Evolutionary conservation across 305 asterid genomes (phyloP).

Genomic region (Fraxinus greggii): DNA sequence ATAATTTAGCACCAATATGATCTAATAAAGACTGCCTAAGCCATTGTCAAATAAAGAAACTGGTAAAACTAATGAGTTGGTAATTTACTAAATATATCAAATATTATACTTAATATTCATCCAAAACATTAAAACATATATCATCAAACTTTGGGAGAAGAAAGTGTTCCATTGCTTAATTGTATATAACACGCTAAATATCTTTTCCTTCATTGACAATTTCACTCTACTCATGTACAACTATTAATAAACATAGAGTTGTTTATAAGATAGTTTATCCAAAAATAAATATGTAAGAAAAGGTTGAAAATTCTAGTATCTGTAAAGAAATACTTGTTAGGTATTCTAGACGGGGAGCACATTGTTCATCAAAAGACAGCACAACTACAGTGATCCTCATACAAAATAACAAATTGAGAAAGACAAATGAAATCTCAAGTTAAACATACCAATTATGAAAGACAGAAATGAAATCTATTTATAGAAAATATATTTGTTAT

Average conservation of each 20-base stretch:
- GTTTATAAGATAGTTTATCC: neutral
- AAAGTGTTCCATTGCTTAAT: neutral
- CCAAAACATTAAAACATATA: neutral
- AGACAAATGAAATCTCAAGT: slow-evolving; percentile 1
- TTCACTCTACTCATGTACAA: slow-evolving; percentile 4
- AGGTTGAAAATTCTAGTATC: neutral
- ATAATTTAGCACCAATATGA: neutral
- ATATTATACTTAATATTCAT: neutral
- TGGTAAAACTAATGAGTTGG: neutral
- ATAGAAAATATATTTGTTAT: slow-evolving; percentile 4
- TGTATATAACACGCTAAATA: neutral
- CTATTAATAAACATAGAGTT: neutral
- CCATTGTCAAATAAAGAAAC: slow-evolving; percentile 1
- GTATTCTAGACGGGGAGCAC: neutral
- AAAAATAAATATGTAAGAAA: neutral
- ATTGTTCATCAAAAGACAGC: slow-evolving; percentile 24
- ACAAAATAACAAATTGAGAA: neutral
- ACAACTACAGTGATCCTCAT: neutral
- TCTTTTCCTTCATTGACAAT: neutral
- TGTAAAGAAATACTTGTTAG: neutral
- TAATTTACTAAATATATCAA: neutral
- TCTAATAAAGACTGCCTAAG: neutral
- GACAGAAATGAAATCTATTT: slow-evolving; percentile 1
- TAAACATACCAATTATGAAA: neutral
- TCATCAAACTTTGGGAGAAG: slow-evolving; percentile 21